These are phyloP conservation scores for Penicillium aurantiogriseum DNA, from an alignment of 2,329 filamentous ascomycete species.

Conservation along the genomic window DNA sequence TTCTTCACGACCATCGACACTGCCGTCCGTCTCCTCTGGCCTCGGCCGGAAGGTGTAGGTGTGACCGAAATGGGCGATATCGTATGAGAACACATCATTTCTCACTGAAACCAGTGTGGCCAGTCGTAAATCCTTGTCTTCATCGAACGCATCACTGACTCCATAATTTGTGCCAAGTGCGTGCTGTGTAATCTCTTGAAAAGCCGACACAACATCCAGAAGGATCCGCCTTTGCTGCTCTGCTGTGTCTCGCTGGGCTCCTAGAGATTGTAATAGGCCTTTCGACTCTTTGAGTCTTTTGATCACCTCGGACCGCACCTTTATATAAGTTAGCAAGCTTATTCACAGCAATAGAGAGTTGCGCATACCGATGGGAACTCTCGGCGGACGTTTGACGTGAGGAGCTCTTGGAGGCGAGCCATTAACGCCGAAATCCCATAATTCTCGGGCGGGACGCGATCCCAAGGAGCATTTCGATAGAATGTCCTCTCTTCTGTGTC, in stretches of 20 bases:
- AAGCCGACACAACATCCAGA: background rate
- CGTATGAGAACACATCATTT: background rate
- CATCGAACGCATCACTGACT: background rate
- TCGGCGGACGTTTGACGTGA: conserved; percentile 44
- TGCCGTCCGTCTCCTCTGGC: background rate
- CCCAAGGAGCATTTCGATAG: conserved; percentile 40
- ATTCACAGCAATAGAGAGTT: conserved; percentile 22
- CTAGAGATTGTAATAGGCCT: background rate
- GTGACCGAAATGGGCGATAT: background rate
- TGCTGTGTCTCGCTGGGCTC: background rate
- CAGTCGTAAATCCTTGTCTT: background rate
- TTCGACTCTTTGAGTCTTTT: background rate
- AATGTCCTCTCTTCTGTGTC: conserved; percentile 36
- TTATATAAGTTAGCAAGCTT: background rate
- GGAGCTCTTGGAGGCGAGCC: conserved; percentile 42
- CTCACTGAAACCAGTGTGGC: background rate
- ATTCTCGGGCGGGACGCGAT: conserved; percentile 34
- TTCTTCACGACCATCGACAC: background rate
- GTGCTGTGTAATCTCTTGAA: background rate
- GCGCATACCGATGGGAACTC: conserved; percentile 46
- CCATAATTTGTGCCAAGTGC: background rate
- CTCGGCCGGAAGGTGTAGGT: background rate
- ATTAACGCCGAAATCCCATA: conserved; percentile 46
- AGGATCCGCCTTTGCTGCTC: background rate
- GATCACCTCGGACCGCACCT: background rate